phyloP scores from a whole-genome alignment of 148 eudicot genomes.

The Limonium bicolor region DNA sequence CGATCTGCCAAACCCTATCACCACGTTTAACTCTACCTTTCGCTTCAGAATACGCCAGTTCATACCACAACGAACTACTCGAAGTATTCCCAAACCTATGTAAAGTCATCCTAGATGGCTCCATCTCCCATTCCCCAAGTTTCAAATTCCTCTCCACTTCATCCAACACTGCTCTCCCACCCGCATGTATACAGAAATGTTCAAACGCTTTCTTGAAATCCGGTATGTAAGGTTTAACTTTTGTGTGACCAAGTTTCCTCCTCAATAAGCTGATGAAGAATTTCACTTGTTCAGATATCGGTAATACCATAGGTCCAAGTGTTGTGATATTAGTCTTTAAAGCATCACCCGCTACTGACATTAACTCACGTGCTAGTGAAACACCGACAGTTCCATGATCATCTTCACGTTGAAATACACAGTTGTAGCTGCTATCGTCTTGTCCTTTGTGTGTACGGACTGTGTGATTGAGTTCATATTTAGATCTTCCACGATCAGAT shows the following conservation, averaged over 20 bases:
- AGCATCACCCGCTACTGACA: conserved; percentile 83
- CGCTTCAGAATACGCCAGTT: no score
- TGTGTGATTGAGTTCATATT: conserved; percentile 58
- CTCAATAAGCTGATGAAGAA: conserved; percentile 47
- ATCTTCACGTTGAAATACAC: conserved; percentile 64
- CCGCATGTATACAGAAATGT: conserved; percentile 77
- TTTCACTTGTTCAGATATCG: conserved; percentile 50
- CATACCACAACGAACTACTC: conserved; percentile 77
- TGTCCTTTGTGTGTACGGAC: conserved; percentile 75
- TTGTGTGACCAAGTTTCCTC: conserved; percentile 34
- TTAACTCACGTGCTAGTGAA: conserved; percentile 54
- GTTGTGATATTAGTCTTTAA: conserved; percentile 77
- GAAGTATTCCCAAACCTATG: conserved; percentile 83
- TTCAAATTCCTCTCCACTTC: conserved; percentile 51
- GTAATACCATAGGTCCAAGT: conserved; percentile 59
- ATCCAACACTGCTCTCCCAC: conserved; percentile 63
- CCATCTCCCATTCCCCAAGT: conserved; percentile 65
- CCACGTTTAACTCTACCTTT: conserved; percentile 54
- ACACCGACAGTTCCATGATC: conserved; percentile 44
- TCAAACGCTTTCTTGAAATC: conserved; percentile 71
- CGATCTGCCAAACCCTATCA: conserved; percentile 78
- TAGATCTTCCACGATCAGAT: conserved; percentile 28
- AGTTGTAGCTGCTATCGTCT: conserved; percentile 51
- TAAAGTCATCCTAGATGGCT: conserved; percentile 81
- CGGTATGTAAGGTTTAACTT: conserved; percentile 74